Conservation (phyloP, 139 green algal genomes). For the Desmodesmus armatus region DNA sequence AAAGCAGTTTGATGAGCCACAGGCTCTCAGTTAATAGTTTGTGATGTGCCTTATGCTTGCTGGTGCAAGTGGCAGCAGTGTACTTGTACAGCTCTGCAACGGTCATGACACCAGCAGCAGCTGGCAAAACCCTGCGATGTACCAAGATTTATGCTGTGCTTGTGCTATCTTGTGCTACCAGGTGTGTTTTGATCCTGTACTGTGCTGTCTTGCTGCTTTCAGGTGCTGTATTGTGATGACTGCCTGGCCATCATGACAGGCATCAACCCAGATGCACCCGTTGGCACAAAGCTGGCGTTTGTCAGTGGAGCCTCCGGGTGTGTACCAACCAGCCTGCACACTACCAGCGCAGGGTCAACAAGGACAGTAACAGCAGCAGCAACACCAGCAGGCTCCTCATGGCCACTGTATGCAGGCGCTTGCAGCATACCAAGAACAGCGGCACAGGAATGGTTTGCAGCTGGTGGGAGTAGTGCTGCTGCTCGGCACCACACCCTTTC, state of each 20-base stretch:
- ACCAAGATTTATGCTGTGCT: background rate
- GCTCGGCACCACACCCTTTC: background rate
- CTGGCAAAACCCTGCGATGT: background rate
- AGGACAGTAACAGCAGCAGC: background rate
- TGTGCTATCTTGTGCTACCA: background rate
- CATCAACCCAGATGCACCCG: slow-evolving; percentile 86
- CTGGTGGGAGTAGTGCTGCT: background rate
- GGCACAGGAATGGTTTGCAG: background rate
- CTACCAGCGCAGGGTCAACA: background rate
- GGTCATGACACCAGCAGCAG: background rate
- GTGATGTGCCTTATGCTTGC: too few species aligned
- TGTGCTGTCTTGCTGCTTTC: slow-evolving; percentile 32
- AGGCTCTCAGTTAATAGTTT: too few species aligned
- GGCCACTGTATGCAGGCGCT: background rate
- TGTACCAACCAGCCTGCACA: slow-evolving; percentile 34
- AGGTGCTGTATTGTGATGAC: slow-evolving; percentile 81
- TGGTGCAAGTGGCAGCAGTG: background rate
- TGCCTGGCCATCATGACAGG: slow-evolving; percentile 84
- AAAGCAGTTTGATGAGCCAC: background rate
- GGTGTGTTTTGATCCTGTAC: background rate
- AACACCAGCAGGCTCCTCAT: background rate
- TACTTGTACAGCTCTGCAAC: background rate
- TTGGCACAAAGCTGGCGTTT: slow-evolving; percentile 84
- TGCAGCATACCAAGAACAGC: background rate
- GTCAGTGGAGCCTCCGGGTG: slow-evolving; percentile 82